Percentiles rank a stretch among this genome's conserved stretches.
These are phyloP conservation scores for Rutstroemia sp. DNA, from an alignment of 2,329 filamentous ascomycete species.

Conservation along the genomic window DNA sequence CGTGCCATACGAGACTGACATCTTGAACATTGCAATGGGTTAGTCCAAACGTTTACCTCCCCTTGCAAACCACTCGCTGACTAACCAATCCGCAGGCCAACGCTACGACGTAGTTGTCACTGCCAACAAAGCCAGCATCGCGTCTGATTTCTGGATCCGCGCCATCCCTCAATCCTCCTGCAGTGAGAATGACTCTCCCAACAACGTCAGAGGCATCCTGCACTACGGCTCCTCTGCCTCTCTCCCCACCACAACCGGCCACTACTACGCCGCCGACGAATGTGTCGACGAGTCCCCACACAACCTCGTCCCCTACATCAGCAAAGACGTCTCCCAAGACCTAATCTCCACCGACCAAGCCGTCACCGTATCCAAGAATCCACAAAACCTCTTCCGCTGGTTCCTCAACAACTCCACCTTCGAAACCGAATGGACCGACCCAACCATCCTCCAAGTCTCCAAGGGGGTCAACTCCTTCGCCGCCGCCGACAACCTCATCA, in stretches of 20 bases:
- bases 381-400: constrained; percentile 37
- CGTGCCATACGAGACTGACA: constrained; percentile 29
- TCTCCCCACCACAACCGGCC: constrained; percentile 23
- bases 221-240: constrained; percentile 37
- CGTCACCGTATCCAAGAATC: constrained; percentile 19
- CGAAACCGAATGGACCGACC: constrained; percentile 39
- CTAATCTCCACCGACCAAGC: constrained; percentile 11
- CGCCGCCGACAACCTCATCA: constrained; percentile 18
- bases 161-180: constrained; percentile 46
- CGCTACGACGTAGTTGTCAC: constrained; percentile 36
- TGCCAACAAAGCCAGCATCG: constrained; percentile 35
- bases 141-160: constrained; percentile 48
- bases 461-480: constrained; percentile 22
- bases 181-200: constrained; percentile 47
- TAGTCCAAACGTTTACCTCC: background rate
- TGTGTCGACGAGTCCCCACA: constrained; percentile 27
- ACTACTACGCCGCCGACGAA: constrained; percentile 17
- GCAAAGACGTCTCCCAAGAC: constrained; percentile 11
- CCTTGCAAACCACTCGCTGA: background rate
- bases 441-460: constrained; percentile 34
- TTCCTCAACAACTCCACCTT: constrained; percentile 40
- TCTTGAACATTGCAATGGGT: constrained; percentile 48
- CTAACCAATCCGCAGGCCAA: constrained; percentile 31
- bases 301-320: constrained; percentile 23
- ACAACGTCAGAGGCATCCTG: constrained; percentile 39